A percentile compares a stretch with the other conserved stretches of the same genome.
Conservation (phyloP, 192 early-diverging fungal species). For the Obelidium mucronatum region DNA sequence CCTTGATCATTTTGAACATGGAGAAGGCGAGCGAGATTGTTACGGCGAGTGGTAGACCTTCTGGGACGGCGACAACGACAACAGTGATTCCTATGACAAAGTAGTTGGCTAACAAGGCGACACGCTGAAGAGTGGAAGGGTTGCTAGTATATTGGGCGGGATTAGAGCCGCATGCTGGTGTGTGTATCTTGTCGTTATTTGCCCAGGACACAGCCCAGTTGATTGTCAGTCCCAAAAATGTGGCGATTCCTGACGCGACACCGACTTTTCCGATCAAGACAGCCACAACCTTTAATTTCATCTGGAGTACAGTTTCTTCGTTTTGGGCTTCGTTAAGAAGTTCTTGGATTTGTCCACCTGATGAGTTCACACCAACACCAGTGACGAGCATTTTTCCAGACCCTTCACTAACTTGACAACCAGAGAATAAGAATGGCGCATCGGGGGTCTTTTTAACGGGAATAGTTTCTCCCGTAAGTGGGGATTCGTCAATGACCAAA, state of each 20-base stretch:
- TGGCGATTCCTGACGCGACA: conserved; percentile 63
- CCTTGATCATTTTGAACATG: conserved; percentile 73
- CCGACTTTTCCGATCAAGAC: conserved; percentile 69
- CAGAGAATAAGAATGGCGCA: conserved; percentile 63
- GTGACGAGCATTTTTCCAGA: conserved; percentile 61
- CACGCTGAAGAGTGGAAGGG: conserved; percentile 37
- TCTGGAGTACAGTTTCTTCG: conserved; percentile 66
- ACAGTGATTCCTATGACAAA: conserved; percentile 66
- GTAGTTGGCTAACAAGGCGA: conserved; percentile 52
- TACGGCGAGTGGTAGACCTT: conserved; percentile 71
- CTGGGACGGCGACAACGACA: conserved; percentile 70
- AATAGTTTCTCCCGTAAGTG: conserved; percentile 65
- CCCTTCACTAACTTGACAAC: conserved; percentile 65
- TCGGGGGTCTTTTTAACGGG: conserved; percentile 59
- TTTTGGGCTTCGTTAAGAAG: conserved; percentile 62
- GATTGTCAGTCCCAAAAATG: conserved; percentile 60
- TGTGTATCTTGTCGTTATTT: not conserved
- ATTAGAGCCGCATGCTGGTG: conserved; percentile 21
- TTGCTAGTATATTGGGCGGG: no score
- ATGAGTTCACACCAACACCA: conserved; percentile 56
- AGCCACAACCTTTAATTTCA: conserved; percentile 63
- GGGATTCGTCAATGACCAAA: conserved; percentile 64
- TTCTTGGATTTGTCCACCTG: conserved; percentile 67
- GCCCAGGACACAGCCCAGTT: conserved; percentile 58
- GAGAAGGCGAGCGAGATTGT: conserved; percentile 66